Conservation (phyloP, 129 eudicot species). For the Artemisia tridentata region DNA sequence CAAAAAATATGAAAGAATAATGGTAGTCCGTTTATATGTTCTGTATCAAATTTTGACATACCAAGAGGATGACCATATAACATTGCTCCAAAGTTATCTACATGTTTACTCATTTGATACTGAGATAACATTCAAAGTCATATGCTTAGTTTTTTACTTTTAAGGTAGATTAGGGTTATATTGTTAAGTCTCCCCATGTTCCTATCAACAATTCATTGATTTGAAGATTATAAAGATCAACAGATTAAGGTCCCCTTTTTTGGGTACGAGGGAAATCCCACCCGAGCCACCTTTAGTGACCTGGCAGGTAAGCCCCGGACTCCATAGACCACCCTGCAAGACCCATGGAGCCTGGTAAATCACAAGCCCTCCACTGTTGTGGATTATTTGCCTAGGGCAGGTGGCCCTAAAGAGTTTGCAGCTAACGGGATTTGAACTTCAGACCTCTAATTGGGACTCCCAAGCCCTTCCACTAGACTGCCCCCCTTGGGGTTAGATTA, state of each 20-base stretch:
- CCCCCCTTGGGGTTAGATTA: not conserved
- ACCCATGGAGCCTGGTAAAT: no score
- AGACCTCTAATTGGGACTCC: no score
- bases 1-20: constrained; percentile 8
- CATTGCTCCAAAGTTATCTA: constrained; percentile 8
- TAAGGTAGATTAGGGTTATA: constrained; percentile 9
- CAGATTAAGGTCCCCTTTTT: no score
- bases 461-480: no score
- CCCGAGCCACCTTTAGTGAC: no score
- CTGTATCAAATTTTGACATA: not conserved
- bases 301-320: no score
- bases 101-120: constrained; percentile 4
- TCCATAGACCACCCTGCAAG: no score
- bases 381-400: not conserved
- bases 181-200: not conserved
- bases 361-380: no score
- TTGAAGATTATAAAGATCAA: not conserved
- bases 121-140: not conserved
- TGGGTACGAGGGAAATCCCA: no score
- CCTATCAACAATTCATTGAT: constrained; percentile 11
- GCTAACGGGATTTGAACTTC: no score
- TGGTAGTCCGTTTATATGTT: constrained; percentile 1
- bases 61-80: not conserved
- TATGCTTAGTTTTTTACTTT: not conserved
- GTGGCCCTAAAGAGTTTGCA: not conserved